Base-by-base conservation (phyloP, 345 rosid genomes). In the Euphorbia pulcherrima region DNA sequence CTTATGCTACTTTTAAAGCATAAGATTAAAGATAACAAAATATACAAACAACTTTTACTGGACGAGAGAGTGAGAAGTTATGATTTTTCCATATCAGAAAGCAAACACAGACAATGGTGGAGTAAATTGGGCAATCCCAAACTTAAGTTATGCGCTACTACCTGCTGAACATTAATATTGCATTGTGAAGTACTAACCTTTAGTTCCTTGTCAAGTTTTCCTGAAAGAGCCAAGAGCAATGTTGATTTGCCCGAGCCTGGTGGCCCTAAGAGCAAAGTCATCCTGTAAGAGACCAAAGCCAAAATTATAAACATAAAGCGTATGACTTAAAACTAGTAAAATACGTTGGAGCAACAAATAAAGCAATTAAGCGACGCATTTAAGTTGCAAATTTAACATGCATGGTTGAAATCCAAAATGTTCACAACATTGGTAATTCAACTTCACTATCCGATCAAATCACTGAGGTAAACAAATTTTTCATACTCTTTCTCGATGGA, bases 181-280 rank as follows among this genome's bases (percentile, higher is more conserved):
- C 75, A 77, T 72, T 60, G 51, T 30, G 58, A 28, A 18, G 65
- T 54, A 73, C 83, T 52, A 54, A 90, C 98, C 90, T 88, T 78
- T 48, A 92, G 62, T 60, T 64, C 69, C 68, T 72, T 39, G 66
- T 73, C 90, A 71, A 90, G 90, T 70, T 92, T 92, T 62, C 98
- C 98, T 0, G 97, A 82, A 4, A 92, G 92, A 74, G 96, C 92
- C 69, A 78, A 75, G 48, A 92, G 93, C 76, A 92, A 79, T 23
- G 93, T 81, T 28, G 98, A 88, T 79, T 90, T 90, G 9, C 98
- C 98, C 0, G 97, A 88, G 47, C 96, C 96, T 0, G 98, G 98
- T 67, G 98, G 97, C 80, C 97, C 98, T 66, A 92, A 75, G 30
- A 92, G 88, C 78, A 92, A 76, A 7, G 98, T 88, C 98, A 92